These are phyloP conservation scores for Pisolithus tinctorius DNA, from an alignment of 768 basidiomycete genomes.

Conservation along the genomic window DNA sequence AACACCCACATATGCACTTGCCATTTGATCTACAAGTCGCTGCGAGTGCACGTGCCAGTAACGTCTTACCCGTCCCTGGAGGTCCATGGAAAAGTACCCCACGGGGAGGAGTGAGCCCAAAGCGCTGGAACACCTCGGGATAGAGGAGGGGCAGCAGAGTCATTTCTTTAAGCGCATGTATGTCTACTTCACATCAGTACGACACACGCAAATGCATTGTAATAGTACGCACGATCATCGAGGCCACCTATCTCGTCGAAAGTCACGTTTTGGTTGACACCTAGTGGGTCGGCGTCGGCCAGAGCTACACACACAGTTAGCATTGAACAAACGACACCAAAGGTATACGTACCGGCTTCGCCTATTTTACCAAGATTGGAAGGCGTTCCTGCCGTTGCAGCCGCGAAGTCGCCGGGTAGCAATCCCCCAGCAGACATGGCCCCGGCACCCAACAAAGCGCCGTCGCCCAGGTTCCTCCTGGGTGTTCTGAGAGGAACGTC, in stretches of 20 bases:
- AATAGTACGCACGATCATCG: slow-evolving; percentile 66
- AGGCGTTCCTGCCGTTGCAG: slow-evolving; percentile 66
- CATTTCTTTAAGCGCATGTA: slow-evolving; percentile 98
- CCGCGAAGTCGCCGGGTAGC: slow-evolving; percentile 52
- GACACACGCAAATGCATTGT: neutral
- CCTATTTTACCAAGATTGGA: slow-evolving; percentile 83
- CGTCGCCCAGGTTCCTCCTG: slow-evolving; percentile 54
- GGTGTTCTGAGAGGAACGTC: slow-evolving; percentile 64
- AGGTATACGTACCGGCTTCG: slow-evolving; percentile 50
- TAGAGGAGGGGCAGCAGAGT: slow-evolving; percentile 91
- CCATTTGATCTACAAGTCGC: slow-evolving; percentile 86
- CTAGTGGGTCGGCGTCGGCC: slow-evolving; percentile 93
- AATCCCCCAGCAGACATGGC: slow-evolving; percentile 44
- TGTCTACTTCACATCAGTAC: slow-evolving; percentile 46
- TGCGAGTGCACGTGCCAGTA: slow-evolving; percentile 89
- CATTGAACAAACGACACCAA: slow-evolving; percentile 9
- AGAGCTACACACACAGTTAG: slow-evolving; percentile 43
- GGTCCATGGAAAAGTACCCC: slow-evolving; percentile 98
- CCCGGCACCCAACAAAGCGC: slow-evolving; percentile 46
- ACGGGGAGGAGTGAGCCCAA: slow-evolving; percentile 89
- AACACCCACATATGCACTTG: slow-evolving; percentile 72
- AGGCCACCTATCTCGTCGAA: slow-evolving; percentile 97
- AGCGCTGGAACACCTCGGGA: slow-evolving; percentile 93
- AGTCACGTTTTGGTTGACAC: slow-evolving; percentile 87
- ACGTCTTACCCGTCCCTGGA: slow-evolving; percentile 96